Conservation (phyloP, 441 rosid genomes). For the Aleurites moluccanus region DNA sequence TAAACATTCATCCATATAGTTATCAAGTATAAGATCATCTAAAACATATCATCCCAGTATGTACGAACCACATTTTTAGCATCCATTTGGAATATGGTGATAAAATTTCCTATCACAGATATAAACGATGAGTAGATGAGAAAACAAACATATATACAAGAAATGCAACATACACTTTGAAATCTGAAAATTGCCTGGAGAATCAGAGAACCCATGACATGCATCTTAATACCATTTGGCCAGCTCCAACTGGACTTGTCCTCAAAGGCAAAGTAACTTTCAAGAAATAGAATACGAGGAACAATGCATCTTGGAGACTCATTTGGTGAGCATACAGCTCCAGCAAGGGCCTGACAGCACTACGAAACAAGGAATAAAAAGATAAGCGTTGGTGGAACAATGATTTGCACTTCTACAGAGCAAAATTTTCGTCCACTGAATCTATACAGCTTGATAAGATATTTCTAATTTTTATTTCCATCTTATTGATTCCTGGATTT, state of each 20-base stretch:
- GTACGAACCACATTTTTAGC: constrained; percentile 5
- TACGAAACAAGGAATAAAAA: constrained; percentile 34
- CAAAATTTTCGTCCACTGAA: background rate
- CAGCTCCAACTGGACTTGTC: constrained; percentile 71
- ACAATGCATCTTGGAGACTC: constrained; percentile 57
- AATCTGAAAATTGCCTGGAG: constrained; percentile 81
- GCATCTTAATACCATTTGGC: constrained; percentile 71
- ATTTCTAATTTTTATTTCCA: background rate
- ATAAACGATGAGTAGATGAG: constrained; percentile 2
- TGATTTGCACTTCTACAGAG: background rate
- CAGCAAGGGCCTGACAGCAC: constrained; percentile 83
- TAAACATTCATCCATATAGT: background rate
- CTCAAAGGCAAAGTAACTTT: constrained; percentile 54
- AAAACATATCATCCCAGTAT: background rate
- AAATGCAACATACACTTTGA: constrained; percentile 55
- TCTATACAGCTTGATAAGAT: background rate
- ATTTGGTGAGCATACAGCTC: constrained; percentile 55
- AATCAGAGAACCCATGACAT: constrained; percentile 79
- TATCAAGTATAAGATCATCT: background rate
- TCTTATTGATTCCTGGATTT: background rate
- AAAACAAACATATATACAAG: constrained; percentile 9
- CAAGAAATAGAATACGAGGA: constrained; percentile 78
- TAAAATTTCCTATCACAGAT: background rate
- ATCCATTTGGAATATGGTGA: constrained; percentile 5
- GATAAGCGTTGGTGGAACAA: background rate